Evolutionary conservation across 2,329 filamentous ascomycete genomes (phyloP).

Genomic region (Herpotrichia juniperi): DNA sequence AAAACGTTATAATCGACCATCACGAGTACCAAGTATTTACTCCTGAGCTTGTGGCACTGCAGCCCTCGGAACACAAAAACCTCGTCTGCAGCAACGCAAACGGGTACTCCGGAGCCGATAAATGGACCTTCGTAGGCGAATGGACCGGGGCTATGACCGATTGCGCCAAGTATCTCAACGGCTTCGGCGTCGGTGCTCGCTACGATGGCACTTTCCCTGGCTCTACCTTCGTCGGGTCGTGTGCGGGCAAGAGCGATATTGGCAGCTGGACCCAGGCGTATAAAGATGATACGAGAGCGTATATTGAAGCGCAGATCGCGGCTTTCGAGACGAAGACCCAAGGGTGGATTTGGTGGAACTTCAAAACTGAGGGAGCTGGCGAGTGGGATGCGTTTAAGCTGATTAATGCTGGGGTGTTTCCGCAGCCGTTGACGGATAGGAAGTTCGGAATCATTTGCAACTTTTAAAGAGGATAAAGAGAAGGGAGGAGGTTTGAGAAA

Average conservation of each 20-base stretch:
- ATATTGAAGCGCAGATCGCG: constrained; percentile 62
- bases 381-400: constrained; percentile 61
- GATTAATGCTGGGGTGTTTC: constrained; percentile 59
- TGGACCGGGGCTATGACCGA: constrained; percentile 73
- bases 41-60: constrained; percentile 56
- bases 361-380: constrained; percentile 60
- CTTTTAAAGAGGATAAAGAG: constrained; percentile 3
- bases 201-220: constrained; percentile 63
- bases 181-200: constrained; percentile 64
- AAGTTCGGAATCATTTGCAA: constrained; percentile 29
- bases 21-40: constrained; percentile 73
- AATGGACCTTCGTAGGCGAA: constrained; percentile 72
- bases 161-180: constrained; percentile 59
- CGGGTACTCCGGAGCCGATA: constrained; percentile 60
- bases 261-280: constrained; percentile 54
- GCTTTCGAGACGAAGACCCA: constrained; percentile 58
- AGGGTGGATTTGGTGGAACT: constrained; percentile 66
- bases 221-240: constrained; percentile 59
- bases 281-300: constrained; percentile 56
- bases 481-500: not conserved
- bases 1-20: constrained; percentile 67
- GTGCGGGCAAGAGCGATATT: constrained; percentile 57
- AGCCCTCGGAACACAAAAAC: constrained; percentile 60
- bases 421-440: constrained; percentile 33
- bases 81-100: constrained; percentile 61